A percentile compares a stretch with the other conserved stretches of the same genome.
phyloP scores from a whole-genome alignment of 2,329 filamentous ascomycete species.

The Geosmithia morbida region DNA sequence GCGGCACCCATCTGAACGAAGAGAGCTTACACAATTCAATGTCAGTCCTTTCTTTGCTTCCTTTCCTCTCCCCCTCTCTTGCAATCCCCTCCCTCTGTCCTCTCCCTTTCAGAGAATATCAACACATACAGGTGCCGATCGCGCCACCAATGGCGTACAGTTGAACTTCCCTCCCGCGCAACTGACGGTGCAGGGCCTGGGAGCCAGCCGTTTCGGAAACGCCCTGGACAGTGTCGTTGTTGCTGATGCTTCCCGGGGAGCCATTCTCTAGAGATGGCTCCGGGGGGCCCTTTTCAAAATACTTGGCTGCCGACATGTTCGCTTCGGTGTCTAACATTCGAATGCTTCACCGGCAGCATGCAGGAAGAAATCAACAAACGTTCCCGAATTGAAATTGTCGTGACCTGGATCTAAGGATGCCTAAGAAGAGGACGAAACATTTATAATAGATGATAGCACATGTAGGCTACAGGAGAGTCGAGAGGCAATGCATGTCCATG shows the following conservation, averaged over 20 bases:
- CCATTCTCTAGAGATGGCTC: neutral
- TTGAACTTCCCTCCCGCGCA: conserved; percentile 22
- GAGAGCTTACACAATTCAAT: conserved; percentile 4
- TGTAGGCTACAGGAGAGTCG: too few species aligned
- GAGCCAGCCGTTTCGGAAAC: neutral
- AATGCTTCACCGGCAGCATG: neutral
- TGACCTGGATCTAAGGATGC: too few species aligned
- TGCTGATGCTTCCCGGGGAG: neutral
- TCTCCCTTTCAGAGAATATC: too few species aligned
- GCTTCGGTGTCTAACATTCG: neutral
- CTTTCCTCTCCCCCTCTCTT: too few species aligned
- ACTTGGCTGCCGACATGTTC: neutral
- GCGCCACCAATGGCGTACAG: conserved; percentile 38
- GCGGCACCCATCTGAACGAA: conserved; percentile 15
- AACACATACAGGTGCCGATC: conserved; percentile 24
- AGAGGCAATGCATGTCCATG: too few species aligned
- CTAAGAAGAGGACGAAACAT: too few species aligned
- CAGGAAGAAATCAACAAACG: neutral
- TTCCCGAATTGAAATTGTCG: too few species aligned
- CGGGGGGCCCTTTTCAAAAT: neutral
- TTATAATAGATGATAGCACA: too few species aligned
- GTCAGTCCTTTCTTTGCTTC: neutral
- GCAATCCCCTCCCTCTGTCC: too few species aligned
- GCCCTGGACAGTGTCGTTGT: neutral
- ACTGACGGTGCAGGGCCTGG: conserved; percentile 1